A percentile compares a stretch with the other conserved stretches of the same genome.
phyloP scores from a whole-genome alignment of 192 early-diverging fungal genomes.

The Linnemannia schmuckeri region DNA sequence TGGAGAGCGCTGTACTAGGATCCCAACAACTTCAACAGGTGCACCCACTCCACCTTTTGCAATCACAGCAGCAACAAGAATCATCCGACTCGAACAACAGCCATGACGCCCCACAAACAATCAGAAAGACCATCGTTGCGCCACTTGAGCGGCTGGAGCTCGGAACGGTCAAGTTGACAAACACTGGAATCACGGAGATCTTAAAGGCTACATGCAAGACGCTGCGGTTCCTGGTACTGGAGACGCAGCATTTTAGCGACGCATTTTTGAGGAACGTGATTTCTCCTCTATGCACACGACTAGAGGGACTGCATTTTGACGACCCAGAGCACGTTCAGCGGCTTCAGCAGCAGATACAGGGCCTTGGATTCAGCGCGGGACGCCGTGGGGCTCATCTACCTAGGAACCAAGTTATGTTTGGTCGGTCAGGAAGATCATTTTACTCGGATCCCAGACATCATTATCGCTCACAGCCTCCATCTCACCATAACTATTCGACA shows the following conservation, averaged over 20 bases:
- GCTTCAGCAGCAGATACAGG: constrained; percentile 42
- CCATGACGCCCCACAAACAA: not conserved
- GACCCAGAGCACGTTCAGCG: constrained; percentile 33
- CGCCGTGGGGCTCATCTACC: constrained; percentile 20
- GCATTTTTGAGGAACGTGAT: constrained; percentile 33
- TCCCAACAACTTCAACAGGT: not conserved
- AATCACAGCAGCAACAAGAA: not conserved
- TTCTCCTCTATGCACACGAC: constrained; percentile 18
- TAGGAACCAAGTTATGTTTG: constrained; percentile 35
- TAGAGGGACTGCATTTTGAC: constrained; percentile 52
- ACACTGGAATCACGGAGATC: constrained; percentile 24
- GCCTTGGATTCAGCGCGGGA: constrained; percentile 39
- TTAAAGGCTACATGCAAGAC: constrained; percentile 39
- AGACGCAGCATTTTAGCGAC: constrained; percentile 48
- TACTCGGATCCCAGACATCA: constrained; percentile 18
- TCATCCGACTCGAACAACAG: not conserved
- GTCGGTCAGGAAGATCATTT: constrained; percentile 25
- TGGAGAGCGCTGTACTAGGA: not conserved
- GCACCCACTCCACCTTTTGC: not conserved
- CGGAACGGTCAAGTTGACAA: constrained; percentile 32
- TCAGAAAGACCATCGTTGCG: constrained; percentile 30
- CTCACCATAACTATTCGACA: not conserved
- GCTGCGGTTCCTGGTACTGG: constrained; percentile 41
- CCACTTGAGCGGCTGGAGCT: constrained; percentile 48
- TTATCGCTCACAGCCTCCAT: not conserved